Evolutionary conservation across 2,329 filamentous ascomycete species (phyloP).

Genomic region (Penicillium sp.): DNA sequence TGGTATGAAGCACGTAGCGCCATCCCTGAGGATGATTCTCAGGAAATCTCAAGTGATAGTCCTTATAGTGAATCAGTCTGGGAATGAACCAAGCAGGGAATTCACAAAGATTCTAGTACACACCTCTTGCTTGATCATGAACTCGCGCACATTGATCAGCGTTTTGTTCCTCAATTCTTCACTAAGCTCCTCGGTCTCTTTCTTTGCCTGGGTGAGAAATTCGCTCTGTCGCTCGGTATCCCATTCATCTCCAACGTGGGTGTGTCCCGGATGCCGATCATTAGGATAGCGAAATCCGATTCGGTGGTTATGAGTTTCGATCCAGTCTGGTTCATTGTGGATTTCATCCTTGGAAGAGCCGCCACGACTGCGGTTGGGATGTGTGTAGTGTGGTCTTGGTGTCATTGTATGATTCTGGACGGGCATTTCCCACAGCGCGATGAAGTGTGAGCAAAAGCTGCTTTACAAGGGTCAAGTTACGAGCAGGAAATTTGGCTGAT

Average conservation of each 20-base stretch:
- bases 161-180: not conserved
- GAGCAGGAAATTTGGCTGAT: not conserved
- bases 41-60: conserved; percentile 54
- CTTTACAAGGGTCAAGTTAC: not conserved
- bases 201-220: conserved; percentile 8
- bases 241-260: conserved; percentile 12
- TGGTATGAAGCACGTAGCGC: conserved; percentile 57
- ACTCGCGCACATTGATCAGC: not conserved
- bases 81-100: too few species aligned
- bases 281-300: not conserved
- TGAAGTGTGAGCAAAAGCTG: not conserved
- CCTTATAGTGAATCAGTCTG: conserved; percentile 32
- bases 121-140: conserved; percentile 1
- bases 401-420: not conserved
- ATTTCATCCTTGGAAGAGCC: conserved; percentile 11
- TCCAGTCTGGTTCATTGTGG: conserved; percentile 11
- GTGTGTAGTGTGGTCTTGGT: conserved; percentile 10
- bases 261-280: conserved; percentile 6
- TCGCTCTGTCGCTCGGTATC: conserved; percentile 6
- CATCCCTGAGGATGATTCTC: conserved; percentile 55
- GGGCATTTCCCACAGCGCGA: not conserved
- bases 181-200: conserved; percentile 11
- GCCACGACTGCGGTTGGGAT: conserved; percentile 4
- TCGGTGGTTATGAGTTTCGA: not conserved
- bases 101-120: not conserved